phyloP scores from a whole-genome alignment of 768 basidiomycete species.

The Piloderma croceum region DNA sequence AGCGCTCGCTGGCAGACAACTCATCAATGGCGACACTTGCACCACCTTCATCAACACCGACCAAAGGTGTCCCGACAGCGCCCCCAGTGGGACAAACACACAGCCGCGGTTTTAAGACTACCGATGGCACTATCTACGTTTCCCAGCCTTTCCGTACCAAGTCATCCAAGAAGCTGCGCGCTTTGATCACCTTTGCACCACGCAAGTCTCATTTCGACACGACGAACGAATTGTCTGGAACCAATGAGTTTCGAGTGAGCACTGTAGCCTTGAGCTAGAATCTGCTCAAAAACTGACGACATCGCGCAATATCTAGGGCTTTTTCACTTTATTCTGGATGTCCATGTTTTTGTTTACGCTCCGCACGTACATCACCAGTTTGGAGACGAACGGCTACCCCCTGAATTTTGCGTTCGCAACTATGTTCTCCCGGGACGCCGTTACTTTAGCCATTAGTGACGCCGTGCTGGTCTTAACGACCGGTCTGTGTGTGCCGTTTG shows the following conservation, averaged over 20 bases:
- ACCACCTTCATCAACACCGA: too few species aligned
- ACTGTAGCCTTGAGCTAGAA: not conserved
- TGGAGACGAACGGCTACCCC: constrained; percentile 72
- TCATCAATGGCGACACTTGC: too few species aligned
- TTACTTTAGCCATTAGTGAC: constrained; percentile 80
- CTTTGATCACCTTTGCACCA: constrained; percentile 81
- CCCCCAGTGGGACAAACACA: constrained; percentile 6
- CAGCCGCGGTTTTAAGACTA: constrained; percentile 38
- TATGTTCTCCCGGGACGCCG: constrained; percentile 82
- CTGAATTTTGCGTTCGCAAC: constrained; percentile 77
- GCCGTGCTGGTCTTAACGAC: constrained; percentile 74
- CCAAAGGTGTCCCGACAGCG: not conserved
- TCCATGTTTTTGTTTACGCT: constrained; percentile 79
- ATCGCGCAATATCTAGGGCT: constrained; percentile 50
- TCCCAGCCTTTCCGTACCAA: constrained; percentile 73
- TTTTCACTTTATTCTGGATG: constrained; percentile 94
- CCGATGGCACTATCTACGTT: constrained; percentile 65
- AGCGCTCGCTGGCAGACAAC: too few species aligned
- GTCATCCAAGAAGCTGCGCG: constrained; percentile 70
- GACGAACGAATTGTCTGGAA: constrained; percentile 61
- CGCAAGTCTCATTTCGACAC: constrained; percentile 84
- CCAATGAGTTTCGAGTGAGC: constrained; percentile 81
- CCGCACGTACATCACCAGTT: constrained; percentile 69
- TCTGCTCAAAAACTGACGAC: not conserved
- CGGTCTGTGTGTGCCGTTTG: constrained; percentile 76